Evolutionary conservation across 495 filamentous ascomycete species (phyloP).

Genomic region (Penicillium soppii): DNA sequence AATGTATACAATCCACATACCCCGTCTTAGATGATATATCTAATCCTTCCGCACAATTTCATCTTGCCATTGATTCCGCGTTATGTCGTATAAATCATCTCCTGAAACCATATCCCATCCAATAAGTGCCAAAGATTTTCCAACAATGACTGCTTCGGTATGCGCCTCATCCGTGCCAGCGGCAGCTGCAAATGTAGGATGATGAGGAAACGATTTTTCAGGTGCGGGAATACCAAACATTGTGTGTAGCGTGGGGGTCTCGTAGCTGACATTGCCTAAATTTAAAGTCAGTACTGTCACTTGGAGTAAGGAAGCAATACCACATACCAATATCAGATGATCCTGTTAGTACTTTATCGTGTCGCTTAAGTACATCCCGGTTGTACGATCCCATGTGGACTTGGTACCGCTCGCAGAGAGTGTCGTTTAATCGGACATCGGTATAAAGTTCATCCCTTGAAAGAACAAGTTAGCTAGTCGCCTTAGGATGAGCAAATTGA

Average conservation of each 20-base stretch:
- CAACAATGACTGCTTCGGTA: slow-evolving; percentile 49
- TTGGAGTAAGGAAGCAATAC: background rate
- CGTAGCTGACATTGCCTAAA: slow-evolving; percentile 61
- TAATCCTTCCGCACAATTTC: slow-evolving; percentile 19
- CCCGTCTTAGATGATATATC: background rate
- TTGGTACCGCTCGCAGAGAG: slow-evolving; percentile 52
- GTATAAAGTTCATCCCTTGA: slow-evolving; percentile 48
- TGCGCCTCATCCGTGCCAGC: slow-evolving; percentile 56
- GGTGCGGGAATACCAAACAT: slow-evolving; percentile 55
- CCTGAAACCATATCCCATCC: slow-evolving; percentile 53
- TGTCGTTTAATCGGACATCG: slow-evolving; percentile 60
- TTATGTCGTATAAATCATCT: slow-evolving; percentile 40
- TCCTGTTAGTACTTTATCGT: slow-evolving; percentile 48
- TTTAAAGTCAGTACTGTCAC: background rate
- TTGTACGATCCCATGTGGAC: slow-evolving; percentile 50
- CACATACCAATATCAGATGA: slow-evolving; percentile 58
- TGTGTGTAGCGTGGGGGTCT: slow-evolving; percentile 59
- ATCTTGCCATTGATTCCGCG: slow-evolving; percentile 27
- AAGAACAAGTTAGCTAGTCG: background rate
- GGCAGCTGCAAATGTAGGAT: slow-evolving; percentile 56
- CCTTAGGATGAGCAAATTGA: background rate
- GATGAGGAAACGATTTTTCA: slow-evolving; percentile 54
- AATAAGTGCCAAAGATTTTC: slow-evolving; percentile 54
- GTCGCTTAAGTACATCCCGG: slow-evolving; percentile 44
- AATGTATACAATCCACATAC: too few relatives aligned